Evolutionary conservation across 371 early-diverging fungal species (phyloP).

Genomic region (Parasitella parasitica): DNA sequence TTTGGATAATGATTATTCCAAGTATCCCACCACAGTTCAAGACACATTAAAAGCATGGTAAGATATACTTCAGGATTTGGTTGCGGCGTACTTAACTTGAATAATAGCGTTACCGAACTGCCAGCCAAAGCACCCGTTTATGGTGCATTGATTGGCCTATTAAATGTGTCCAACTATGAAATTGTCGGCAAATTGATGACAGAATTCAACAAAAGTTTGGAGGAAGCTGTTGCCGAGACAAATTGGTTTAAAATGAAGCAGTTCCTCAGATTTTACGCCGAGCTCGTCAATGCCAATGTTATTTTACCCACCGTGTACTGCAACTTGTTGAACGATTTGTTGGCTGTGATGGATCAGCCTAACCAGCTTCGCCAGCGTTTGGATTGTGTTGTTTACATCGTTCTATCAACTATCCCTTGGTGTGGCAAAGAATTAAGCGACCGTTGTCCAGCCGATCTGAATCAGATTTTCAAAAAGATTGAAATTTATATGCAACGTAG

Average conservation of each 20-base stretch:
- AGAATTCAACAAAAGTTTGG: conserved; percentile 46
- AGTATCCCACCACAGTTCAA: conserved; percentile 64
- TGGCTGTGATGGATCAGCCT: conserved; percentile 59
- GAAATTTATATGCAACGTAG: conserved; percentile 67
- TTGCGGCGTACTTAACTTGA: too few species aligned
- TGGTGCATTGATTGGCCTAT: conserved; percentile 72
- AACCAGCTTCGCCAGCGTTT: conserved; percentile 55
- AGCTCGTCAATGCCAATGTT: conserved; percentile 78
- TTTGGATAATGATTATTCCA: conserved; percentile 66
- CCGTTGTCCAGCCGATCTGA: conserved; percentile 59
- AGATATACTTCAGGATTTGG: neutral
- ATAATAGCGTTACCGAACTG: conserved; percentile 71
- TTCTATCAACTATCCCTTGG: conserved; percentile 80
- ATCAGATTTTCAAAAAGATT: conserved; percentile 54
- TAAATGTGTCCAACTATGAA: conserved; percentile 62
- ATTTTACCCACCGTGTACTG: conserved; percentile 68
- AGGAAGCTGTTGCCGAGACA: conserved; percentile 49
- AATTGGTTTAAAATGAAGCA: conserved; percentile 77
- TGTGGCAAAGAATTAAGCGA: conserved; percentile 57
- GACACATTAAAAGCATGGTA: conserved; percentile 68
- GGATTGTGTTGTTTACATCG: conserved; percentile 75
- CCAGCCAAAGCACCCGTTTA: conserved; percentile 82
- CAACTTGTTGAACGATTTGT: conserved; percentile 57
- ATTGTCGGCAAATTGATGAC: conserved; percentile 34
- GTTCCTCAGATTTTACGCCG: conserved; percentile 77